phyloP scores from a whole-genome alignment of 1,284 basidiomycete species.

The Apiotrichum gamsii region DNA sequence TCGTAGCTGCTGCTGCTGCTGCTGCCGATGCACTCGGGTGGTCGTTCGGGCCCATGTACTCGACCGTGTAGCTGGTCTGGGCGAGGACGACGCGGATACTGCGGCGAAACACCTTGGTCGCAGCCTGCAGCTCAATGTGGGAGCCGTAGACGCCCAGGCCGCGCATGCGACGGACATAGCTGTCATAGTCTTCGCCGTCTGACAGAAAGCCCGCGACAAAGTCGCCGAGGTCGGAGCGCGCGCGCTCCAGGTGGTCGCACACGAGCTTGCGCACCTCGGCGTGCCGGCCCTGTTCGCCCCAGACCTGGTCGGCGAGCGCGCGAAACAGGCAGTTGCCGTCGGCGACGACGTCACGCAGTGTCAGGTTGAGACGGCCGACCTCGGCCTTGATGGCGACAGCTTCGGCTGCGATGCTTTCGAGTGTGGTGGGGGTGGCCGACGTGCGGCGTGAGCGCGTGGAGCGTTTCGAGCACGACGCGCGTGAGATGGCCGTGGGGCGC shows the following conservation, averaged over 20 bases:
- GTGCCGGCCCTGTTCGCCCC: slow-evolving; percentile 36
- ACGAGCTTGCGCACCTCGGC: slow-evolving; percentile 34
- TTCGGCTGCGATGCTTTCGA: slow-evolving; percentile 24
- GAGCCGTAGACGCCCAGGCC: slow-evolving; percentile 35
- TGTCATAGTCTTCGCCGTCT: slow-evolving; percentile 34
- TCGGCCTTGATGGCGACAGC: slow-evolving; percentile 23
- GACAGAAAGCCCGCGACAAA: slow-evolving; percentile 33
- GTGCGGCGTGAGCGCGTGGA: slow-evolving; percentile 14
- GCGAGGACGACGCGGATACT: slow-evolving; percentile 37
- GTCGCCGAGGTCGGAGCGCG: slow-evolving; percentile 30
- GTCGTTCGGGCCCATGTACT: slow-evolving; percentile 7
- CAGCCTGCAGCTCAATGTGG: slow-evolving; percentile 40
- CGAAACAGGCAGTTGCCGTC: slow-evolving; percentile 45
- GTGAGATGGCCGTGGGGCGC: neutral
- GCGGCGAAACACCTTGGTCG: slow-evolving; percentile 34
- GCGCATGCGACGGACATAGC: slow-evolving; percentile 37
- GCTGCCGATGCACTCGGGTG: no score
- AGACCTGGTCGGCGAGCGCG: slow-evolving; percentile 38
- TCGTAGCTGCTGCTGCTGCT: neutral
- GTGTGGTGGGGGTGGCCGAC: slow-evolving; percentile 15
- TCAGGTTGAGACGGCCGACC: slow-evolving; percentile 27
- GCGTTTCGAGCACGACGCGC: slow-evolving; percentile 7
- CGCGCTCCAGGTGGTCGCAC: slow-evolving; percentile 37
- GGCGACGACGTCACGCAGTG: slow-evolving; percentile 37
- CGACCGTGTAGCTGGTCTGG: slow-evolving; percentile 38